Percentiles rank a stretch among this genome's conserved stretches.
These are phyloP conservation scores for Aspergillus ustus DNA, from an alignment of 2,329 filamentous ascomycete species.

Conservation along the genomic window DNA sequence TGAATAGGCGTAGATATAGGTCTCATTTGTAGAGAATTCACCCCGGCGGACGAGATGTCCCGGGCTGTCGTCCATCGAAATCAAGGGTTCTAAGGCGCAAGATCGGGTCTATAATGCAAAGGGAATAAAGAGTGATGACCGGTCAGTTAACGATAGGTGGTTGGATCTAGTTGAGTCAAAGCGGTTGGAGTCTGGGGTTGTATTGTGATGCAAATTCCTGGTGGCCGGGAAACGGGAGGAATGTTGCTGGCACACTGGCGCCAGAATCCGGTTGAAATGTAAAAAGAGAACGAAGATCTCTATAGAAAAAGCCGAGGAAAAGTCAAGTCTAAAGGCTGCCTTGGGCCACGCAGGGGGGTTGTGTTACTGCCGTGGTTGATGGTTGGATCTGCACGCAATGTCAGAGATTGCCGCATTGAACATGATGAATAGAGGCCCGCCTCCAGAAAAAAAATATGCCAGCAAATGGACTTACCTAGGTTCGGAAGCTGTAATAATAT, in stretches of 20 bases:
- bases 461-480: neutral
- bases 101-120: constrained; percentile 11
- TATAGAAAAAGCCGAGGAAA: neutral
- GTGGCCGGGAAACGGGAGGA: constrained; percentile 31
- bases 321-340: neutral
- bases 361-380: constrained; percentile 2
- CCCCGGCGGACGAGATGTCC: constrained; percentile 31
- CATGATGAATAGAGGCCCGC: neutral
- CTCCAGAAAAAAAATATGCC: neutral
- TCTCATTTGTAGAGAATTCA: constrained; percentile 39
- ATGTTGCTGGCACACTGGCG: constrained; percentile 22
- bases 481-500: constrained; percentile 1
- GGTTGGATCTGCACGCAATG: constrained; percentile 1
- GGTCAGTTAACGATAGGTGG: constrained; percentile 7
- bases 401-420: neutral
- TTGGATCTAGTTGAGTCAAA: constrained; percentile 12
- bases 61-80: constrained; percentile 35
- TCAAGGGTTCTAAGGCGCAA: constrained; percentile 10
- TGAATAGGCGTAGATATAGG: constrained; percentile 47
- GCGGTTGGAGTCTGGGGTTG: constrained; percentile 3
- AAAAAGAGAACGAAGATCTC: neutral
- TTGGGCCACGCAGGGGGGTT: neutral
- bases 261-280: constrained; percentile 1
- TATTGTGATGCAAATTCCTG: constrained; percentile 20
- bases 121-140: constrained; percentile 9